Base-by-base conservation (phyloP, 345 rosid species). In the Eucalyptus coolabah region DNA sequence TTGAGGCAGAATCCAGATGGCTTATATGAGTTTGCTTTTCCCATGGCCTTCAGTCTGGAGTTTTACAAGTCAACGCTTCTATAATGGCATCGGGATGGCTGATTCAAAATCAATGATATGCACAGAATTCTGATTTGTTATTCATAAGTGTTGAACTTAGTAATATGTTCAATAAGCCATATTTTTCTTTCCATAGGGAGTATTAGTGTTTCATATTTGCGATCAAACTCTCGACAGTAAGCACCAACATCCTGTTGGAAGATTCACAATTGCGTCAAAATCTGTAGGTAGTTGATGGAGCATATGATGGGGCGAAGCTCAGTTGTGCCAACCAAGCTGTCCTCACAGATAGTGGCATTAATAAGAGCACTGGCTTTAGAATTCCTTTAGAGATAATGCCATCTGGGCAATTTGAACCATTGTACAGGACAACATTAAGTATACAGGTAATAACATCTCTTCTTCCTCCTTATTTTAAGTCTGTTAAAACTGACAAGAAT, bases 321-420 rank as follows among this genome's bases (percentile, higher is more conserved):
- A 94, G 90, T 89, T 90, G 94, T 34, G 93, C 93, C 86, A 92
- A 97, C 88, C 99, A 96, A 93, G 99, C 98, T 65, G 91, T 97
- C 87, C 92, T 98, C 56, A 92, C 96, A 50, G 97, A 95, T 42
- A 94, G 80, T 50, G 93, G 95, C 60, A 88, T 50, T 47, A 94
- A 92, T 87, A 96, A 97, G 91, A 95, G 89, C 18, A 89, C 50
- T 17, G 95, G 94, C 88, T 95, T 92, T 88, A 94, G 93, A 89
- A 95, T 95, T 91, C 99, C 99, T 9, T 91, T 98, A 90, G 99
- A 98, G 90, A 93, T 97, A 90, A 96, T 92, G 99, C 98, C 97
- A 12, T 95, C 98, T 4, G 99, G 98, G 49, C 99, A 98, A 87
- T 98, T 98, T 77, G 99, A 97, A 92, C 99, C 99, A 59, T 93